Evolutionary conservation across 305 asterid species (phyloP), one percentile per base, ranked within the genome.

Genomic region (Fraxinus platypoda): DNA sequence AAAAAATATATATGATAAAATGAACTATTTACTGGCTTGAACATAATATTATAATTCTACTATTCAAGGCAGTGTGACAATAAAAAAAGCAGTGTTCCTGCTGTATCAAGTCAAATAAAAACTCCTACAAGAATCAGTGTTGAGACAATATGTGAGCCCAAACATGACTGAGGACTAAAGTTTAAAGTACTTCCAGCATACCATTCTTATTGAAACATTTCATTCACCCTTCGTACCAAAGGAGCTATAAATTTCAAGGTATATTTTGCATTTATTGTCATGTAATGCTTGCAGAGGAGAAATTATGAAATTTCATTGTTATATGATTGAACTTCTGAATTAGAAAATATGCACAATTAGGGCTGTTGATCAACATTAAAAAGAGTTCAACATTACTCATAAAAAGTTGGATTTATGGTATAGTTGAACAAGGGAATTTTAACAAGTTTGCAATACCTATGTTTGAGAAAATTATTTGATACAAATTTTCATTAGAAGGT

Each of bases 1-100:
- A 59, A 83, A 83, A 33, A 76, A 70, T 70, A 81, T 12, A 25
- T 12, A 25, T 74, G 72, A 12, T 81, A 31, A 78, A 35, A 34
- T 30, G 79, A 76, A 31, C 49, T 46, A 57, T 23, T 77, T 38
- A 21, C 31, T 8, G 62, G 76, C 62, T 30, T 19, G 49, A 59
- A 30, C 74, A 33, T 54, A 30, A 28, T n/a, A 26, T 68, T 12
- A 12, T 3, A 6, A 62, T 21, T 62, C 33, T 46, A 19, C 19
- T 15, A 2, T 8, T 75, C 12, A 26, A 11, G 41, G 9, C 31
- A 46, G 26, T 12, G 15, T 76, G 7, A 26, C 37, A 68, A 68
- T 12, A n/a, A 4, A 21, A 43, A 46, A 76, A 35, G 12, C 23
- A 23, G 46, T 26, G 68, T 1, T 6, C 38, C 57, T 26, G 33